These are phyloP conservation scores for Boletus insuetus DNA, from an alignment of 768 basidiomycete genomes.

Conservation along the genomic window DNA sequence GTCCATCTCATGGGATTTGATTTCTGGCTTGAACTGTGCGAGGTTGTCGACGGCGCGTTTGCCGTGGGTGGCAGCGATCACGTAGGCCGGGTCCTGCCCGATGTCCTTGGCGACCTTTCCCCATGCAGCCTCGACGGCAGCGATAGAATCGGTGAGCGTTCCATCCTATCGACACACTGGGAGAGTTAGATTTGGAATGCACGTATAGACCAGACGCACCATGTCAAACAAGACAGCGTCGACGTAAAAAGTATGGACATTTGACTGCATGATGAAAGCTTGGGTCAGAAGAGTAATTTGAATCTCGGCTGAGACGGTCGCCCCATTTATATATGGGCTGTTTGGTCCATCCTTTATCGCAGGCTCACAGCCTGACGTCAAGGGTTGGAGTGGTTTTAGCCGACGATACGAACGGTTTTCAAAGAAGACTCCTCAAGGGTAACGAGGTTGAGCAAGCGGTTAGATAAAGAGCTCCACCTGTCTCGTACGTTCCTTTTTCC, in stretches of 20 bases:
- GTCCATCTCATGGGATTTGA: constrained; percentile 55
- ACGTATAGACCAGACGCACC: constrained; percentile 38
- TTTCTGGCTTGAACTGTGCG: constrained; percentile 54
- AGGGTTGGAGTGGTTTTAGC: constrained; percentile 17
- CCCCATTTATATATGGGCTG: constrained; percentile 23
- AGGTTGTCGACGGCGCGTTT: constrained; percentile 78
- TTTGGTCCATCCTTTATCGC: constrained; percentile 1
- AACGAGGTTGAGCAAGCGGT: constrained; percentile 3
- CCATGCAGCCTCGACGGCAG: constrained; percentile 76
- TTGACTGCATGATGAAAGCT: constrained; percentile 20
- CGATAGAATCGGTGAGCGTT: constrained; percentile 71
- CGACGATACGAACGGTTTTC: not conserved
- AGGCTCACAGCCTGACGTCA: constrained; percentile 26
- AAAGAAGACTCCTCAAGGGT: not conserved
- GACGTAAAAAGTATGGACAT: constrained; percentile 40
- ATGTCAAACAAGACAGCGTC: constrained; percentile 70
- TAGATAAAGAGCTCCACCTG: constrained; percentile 13
- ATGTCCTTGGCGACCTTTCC: constrained; percentile 67
- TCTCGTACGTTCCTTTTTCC: not conserved
- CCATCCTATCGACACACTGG: constrained; percentile 47
- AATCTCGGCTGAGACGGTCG: constrained; percentile 13
- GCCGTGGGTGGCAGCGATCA: constrained; percentile 76
- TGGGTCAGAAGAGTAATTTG: not conserved
- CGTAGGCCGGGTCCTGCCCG: constrained; percentile 61
- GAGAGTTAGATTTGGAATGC: constrained; percentile 24